Percentiles rank a stretch among this genome's conserved stretches.
Conservation (phyloP, 257 asterid species). For the Scutellaria baicalensis region DNA sequence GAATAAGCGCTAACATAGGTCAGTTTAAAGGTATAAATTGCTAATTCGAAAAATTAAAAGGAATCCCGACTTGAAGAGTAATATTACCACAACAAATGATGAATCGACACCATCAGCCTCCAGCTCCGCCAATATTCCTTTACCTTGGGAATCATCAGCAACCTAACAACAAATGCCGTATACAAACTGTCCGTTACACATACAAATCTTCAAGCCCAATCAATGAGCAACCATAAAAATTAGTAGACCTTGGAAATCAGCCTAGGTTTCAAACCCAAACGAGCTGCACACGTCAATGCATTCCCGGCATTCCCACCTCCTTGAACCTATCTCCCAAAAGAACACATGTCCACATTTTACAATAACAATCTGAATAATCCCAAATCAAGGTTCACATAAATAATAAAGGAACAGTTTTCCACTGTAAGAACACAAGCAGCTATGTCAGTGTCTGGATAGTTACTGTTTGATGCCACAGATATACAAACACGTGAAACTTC, state of each 20-base stretch:
- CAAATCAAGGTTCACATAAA: background rate
- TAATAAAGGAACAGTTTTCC: background rate
- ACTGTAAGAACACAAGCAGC: background rate
- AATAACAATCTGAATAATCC: background rate
- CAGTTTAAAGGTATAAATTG: background rate
- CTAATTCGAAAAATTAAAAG: background rate
- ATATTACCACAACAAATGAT: slow-evolving; percentile 64
- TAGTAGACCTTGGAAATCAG: slow-evolving; percentile 72
- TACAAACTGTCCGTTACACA: background rate
- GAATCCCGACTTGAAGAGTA: background rate
- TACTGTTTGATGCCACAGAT: no score
- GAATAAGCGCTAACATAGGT: background rate
- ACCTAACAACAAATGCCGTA: slow-evolving; percentile 39
- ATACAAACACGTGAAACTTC: background rate
- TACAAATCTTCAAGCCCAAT: background rate
- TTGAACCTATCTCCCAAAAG: slow-evolving; percentile 41
- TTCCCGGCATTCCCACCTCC: slow-evolving; percentile 98
- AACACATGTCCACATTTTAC: background rate
- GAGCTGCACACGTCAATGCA: slow-evolving; percentile 88
- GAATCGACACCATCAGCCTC: slow-evolving; percentile 81
- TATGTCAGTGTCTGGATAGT: background rate
- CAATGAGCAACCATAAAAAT: slow-evolving; percentile 1
- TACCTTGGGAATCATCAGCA: slow-evolving; percentile 91
- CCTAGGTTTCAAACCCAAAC: slow-evolving; percentile 73
- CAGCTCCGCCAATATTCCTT: slow-evolving; percentile 74